These are phyloP conservation scores for Trichodelitschia bisporula DNA, from an alignment of 495 filamentous ascomycete genomes.

Conservation along the genomic window DNA sequence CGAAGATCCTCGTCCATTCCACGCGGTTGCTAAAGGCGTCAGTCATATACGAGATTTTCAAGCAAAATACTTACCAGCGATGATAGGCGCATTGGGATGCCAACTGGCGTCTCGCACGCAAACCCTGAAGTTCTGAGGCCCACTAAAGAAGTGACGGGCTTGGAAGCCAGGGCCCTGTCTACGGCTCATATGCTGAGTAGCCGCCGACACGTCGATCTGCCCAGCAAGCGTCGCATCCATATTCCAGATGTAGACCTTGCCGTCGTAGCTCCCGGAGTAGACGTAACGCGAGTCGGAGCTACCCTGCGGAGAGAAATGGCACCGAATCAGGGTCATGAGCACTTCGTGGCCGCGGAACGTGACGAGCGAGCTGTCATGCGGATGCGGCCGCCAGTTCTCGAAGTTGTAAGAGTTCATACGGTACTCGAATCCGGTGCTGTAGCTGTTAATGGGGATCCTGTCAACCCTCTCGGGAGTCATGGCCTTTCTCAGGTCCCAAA, in stretches of 20 bases:
- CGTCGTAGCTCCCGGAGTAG: constrained; percentile 73
- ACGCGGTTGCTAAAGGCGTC: constrained; percentile 35
- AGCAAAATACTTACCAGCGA: constrained; percentile 43
- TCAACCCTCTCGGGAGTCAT: constrained; percentile 43
- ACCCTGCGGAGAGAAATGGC: constrained; percentile 78
- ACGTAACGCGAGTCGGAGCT: constrained; percentile 85
- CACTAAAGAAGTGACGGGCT: too few relatives aligned
- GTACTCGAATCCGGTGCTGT: constrained; percentile 64
- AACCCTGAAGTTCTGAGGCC: too few relatives aligned
- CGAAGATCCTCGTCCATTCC: constrained; percentile 48
- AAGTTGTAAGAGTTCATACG: constrained; percentile 47
- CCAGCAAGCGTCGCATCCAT: constrained; percentile 72
- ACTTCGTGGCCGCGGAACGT: constrained; percentile 82
- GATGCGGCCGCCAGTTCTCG: constrained; percentile 44
- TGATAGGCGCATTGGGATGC: constrained; percentile 74
- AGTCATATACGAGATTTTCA: not conserved
- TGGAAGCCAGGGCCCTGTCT: constrained; percentile 19
- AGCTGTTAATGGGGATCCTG: constrained; percentile 23
- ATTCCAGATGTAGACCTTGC: constrained; percentile 78
- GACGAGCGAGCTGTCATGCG: constrained; percentile 74
- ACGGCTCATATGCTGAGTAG: constrained; percentile 35
- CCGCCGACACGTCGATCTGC: constrained; percentile 48
- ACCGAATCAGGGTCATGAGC: constrained; percentile 71
- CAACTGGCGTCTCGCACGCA: constrained; percentile 84
- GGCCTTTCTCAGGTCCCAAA: constrained; percentile 83